These are phyloP conservation scores for Blumeriella jaapii DNA, from an alignment of 2,329 filamentous ascomycete genomes.

Conservation along the genomic window DNA sequence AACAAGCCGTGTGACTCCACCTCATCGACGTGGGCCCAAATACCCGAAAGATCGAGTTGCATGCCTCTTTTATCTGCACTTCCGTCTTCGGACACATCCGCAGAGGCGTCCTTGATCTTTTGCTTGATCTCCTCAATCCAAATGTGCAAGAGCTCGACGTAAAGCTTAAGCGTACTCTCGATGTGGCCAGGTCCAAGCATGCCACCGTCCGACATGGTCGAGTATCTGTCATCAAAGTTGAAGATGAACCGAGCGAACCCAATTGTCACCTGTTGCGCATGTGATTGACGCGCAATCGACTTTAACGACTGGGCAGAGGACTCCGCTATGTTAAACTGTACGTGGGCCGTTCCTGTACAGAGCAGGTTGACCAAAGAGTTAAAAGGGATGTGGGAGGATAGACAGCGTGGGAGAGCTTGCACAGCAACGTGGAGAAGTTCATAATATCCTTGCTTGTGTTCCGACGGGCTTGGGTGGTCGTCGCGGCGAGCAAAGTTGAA, in stretches of 20 bases:
- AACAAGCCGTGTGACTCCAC: constrained; percentile 95
- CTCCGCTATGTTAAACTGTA: constrained; percentile 80
- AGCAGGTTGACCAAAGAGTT: constrained; percentile 88
- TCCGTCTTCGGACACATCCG: constrained; percentile 51
- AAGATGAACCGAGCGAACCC: constrained; percentile 97
- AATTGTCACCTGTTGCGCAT: constrained; percentile 91
- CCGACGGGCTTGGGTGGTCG: constrained; percentile 56
- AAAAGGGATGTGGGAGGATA: constrained; percentile 83
- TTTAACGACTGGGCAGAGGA: constrained; percentile 91
- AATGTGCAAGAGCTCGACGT: constrained; percentile 86
- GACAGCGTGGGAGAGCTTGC: constrained; percentile 85
- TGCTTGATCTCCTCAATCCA: constrained; percentile 96
- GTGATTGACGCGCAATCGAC: constrained; percentile 84
- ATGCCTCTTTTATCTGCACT: constrained; percentile 58
- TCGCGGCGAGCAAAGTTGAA: constrained; percentile 85
- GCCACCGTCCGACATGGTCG: constrained; percentile 94
- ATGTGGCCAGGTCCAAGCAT: constrained; percentile 93
- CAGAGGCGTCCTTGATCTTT: constrained; percentile 63
- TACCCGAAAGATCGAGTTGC: constrained; percentile 74
- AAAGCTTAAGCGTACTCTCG: constrained; percentile 82
- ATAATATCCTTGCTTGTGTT: constrained; percentile 91
- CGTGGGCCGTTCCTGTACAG: constrained; percentile 92
- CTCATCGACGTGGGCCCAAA: constrained; percentile 90
- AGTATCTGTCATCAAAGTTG: constrained; percentile 94
- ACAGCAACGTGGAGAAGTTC: constrained; percentile 92